phyloP scores from a whole-genome alignment of 2,329 filamentous ascomycete genomes.

The Phaeosphaeria sp. region DNA sequence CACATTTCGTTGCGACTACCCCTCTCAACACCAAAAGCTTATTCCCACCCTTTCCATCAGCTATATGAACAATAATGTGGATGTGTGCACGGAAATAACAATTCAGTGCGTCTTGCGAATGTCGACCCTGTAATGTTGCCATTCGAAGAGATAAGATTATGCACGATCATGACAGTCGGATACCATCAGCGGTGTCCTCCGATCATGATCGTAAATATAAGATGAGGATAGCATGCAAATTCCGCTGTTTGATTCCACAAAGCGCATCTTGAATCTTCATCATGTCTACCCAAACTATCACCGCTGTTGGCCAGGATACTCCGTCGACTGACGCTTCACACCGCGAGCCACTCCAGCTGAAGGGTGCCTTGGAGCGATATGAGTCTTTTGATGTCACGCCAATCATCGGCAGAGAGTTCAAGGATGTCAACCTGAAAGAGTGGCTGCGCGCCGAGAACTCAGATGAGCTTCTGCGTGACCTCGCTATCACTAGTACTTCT shows the following conservation, averaged over 20 bases:
- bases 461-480: conserved; percentile 69
- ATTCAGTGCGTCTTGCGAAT: conserved; percentile 1
- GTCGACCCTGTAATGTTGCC: conserved; percentile 19
- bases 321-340: not conserved
- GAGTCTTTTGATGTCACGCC: conserved; percentile 68
- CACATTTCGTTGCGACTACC: conserved; percentile 26
- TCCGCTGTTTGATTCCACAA: not conserved
- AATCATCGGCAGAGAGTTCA: conserved; percentile 67
- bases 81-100: not conserved
- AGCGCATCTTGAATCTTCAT: conserved; percentile 1
- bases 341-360: conserved; percentile 47
- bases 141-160: conserved; percentile 1
- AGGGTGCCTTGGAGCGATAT: conserved; percentile 60
- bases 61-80: not conserved
- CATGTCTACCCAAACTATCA: not conserved
- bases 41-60: not conserved
- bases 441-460: conserved; percentile 69
- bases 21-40: conserved; percentile 13
- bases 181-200: not conserved
- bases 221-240: not conserved
- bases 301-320: not conserved
- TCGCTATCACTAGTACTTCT: conserved; percentile 58
- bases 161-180: not conserved
- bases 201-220: not conserved
- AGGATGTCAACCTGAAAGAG: conserved; percentile 64